These are phyloP conservation scores for Erucastrum elatum DNA, from an alignment of 345 rosid genomes.

Conservation along the genomic window DNA sequence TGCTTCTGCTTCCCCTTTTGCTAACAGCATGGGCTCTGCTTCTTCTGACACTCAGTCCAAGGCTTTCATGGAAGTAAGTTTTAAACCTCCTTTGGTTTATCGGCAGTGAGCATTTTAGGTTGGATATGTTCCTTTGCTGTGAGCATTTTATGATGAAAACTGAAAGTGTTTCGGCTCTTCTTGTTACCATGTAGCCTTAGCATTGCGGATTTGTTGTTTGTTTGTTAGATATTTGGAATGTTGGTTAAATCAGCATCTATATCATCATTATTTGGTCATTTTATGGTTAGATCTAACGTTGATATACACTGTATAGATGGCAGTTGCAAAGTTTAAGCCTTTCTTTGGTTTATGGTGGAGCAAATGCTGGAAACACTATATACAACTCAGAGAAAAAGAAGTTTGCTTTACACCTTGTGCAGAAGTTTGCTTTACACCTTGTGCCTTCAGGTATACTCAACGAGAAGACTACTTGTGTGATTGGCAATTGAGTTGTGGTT, in stretches of 20 bases:
- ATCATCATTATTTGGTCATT: too few species aligned
- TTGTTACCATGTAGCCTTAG: too few species aligned
- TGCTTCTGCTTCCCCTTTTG: slow-evolving; percentile 46
- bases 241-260: too few species aligned
- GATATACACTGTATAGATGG: too few species aligned
- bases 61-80: slow-evolving; percentile 84
- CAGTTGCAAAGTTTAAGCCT: background rate
- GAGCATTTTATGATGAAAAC: too few species aligned
- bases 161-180: too few species aligned
- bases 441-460: too few species aligned
- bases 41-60: slow-evolving; percentile 68
- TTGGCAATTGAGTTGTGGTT: slow-evolving; percentile 95
- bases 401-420: slow-evolving; percentile 95
- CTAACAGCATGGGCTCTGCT: slow-evolving; percentile 50
- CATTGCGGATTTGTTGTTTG: too few species aligned
- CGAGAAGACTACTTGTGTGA: slow-evolving; percentile 81
- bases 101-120: background rate
- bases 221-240: too few species aligned
- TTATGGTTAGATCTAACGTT: too few species aligned
- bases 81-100: background rate
- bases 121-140: too few species aligned
- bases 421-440: too few species aligned
- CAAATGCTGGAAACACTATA: slow-evolving; percentile 97
- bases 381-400: slow-evolving; percentile 93
- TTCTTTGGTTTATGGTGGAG: slow-evolving; percentile 45